Conservation (phyloP, 345 rosid genomes). For the Leavenworthia alabamica region DNA sequence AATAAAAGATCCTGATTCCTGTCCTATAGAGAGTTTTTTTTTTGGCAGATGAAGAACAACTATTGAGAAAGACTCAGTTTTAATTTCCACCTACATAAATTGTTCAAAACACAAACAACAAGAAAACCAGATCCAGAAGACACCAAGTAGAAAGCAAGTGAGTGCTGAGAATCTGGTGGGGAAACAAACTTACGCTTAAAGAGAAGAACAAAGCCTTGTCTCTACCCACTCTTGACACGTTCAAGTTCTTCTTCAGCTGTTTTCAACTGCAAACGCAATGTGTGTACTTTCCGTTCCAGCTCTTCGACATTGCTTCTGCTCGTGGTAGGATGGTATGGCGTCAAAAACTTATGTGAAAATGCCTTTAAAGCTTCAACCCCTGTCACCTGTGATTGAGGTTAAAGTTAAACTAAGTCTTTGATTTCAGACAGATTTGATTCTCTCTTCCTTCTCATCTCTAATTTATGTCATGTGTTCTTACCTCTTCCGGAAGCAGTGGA, state of each 20-base stretch:
- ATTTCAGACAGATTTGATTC: background rate
- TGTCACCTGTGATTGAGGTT: constrained; percentile 74
- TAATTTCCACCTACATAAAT: constrained; percentile 17
- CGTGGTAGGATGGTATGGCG: constrained; percentile 51
- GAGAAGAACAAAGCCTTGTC: constrained; percentile 27
- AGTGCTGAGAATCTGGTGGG: constrained; percentile 1
- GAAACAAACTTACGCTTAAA: constrained; percentile 3
- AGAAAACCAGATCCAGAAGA: constrained; percentile 3
- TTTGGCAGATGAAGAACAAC: constrained; percentile 1
- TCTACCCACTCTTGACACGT: constrained; percentile 54
- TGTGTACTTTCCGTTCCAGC: constrained; percentile 47
- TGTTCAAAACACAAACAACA: constrained; percentile 18
- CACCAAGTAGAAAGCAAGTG: constrained; percentile 12
- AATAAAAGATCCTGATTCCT: background rate
- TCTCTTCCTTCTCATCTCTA: background rate
- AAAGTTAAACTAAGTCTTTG: background rate
- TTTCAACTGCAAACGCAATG: constrained; percentile 45
- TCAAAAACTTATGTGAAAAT: constrained; percentile 57
- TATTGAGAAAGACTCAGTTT: background rate
- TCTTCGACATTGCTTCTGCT: constrained; percentile 44
- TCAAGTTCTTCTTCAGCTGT: constrained; percentile 74
- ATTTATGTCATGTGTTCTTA: constrained; percentile 20
- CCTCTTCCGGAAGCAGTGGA: constrained; percentile 96
- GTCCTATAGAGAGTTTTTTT: constrained; percentile 11
- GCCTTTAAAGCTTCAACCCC: constrained; percentile 84